phyloP scores from a whole-genome alignment of 495 filamentous ascomycete species.

The Xylaria palmicola region DNA sequence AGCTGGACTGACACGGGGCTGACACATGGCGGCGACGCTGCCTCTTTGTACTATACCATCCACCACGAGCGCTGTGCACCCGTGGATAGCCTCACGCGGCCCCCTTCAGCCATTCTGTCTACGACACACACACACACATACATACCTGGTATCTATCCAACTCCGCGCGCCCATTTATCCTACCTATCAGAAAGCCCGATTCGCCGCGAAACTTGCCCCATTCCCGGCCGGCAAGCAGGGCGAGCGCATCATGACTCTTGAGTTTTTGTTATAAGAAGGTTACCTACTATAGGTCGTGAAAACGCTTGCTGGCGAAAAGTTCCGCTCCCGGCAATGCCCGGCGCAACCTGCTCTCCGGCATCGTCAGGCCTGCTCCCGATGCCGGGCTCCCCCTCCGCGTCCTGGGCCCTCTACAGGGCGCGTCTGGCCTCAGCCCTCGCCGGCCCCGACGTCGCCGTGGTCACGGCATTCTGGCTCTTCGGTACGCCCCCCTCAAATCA shows the following conservation, averaged over 20 bases:
- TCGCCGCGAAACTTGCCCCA: too few species aligned
- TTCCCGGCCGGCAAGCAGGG: too few species aligned
- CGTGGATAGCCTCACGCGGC: too few species aligned
- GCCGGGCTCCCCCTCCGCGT: slow-evolving; percentile 71
- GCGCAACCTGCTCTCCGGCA: slow-evolving; percentile 33
- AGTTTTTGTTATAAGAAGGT: not conserved
- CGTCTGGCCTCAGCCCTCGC: slow-evolving; percentile 63
- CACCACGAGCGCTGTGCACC: not conserved
- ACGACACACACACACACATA: too few species aligned
- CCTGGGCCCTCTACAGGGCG: slow-evolving; percentile 67
- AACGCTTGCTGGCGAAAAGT: too few species aligned
- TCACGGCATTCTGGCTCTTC: slow-evolving; percentile 97
- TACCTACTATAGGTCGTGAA: too few species aligned
- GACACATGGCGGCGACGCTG: not conserved
- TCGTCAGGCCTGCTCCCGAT: slow-evolving; percentile 61
- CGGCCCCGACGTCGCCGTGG: too few species aligned
- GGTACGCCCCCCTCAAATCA: slow-evolving; percentile 60
- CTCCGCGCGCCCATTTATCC: too few species aligned
- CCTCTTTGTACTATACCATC: not conserved
- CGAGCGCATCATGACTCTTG: too few species aligned
- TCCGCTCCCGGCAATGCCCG: not conserved
- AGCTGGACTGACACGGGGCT: not conserved
- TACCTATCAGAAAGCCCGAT: too few species aligned
- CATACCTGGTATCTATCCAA: too few species aligned
- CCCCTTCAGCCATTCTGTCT: too few species aligned